These are phyloP conservation scores for Pseudofabraea citricarpa DNA, from an alignment of 2,329 filamentous ascomycete species.

Conservation along the genomic window DNA sequence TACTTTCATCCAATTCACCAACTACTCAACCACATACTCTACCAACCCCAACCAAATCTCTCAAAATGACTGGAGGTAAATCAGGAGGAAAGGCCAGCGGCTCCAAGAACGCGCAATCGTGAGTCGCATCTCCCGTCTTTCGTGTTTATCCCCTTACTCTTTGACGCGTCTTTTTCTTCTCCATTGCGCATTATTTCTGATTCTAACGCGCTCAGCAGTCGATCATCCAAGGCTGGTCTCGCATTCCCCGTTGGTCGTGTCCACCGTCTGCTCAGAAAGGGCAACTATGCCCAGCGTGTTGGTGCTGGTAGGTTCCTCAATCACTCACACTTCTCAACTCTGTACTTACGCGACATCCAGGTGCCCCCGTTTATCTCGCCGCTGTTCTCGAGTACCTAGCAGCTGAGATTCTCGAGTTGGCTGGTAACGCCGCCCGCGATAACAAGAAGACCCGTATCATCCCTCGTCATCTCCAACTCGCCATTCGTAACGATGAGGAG, in stretches of 20 bases:
- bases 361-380: constrained; percentile 92
- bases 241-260: constrained; percentile 99
- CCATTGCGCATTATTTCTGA: constrained; percentile 3
- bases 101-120: constrained; percentile 99
- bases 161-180: constrained; percentile 35
- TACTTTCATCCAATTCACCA: constrained; percentile 16
- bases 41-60: constrained; percentile 36
- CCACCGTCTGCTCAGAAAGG: constrained; percentile 97
- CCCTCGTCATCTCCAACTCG: constrained; percentile 95
- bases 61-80: constrained; percentile 99
- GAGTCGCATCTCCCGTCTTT: constrained; percentile 42
- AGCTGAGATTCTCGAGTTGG: constrained; percentile 97
- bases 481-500: constrained; percentile 99
- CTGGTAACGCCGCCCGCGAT: constrained; percentile 96
- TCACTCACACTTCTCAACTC: constrained; percentile 2
- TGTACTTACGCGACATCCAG: constrained; percentile 32
- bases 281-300: constrained; percentile 99
- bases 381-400: constrained; percentile 98
- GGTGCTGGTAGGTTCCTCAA: constrained; percentile 67
- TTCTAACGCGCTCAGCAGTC: constrained; percentile 42
- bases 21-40: too few relatives aligned
- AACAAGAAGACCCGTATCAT: constrained; percentile 99
- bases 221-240: constrained; percentile 98
- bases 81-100: constrained; percentile 99
- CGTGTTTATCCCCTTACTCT: constrained; percentile 2